A percentile compares a stretch with the other conserved stretches of the same genome.
Evolutionary conservation across 352 stramenopile species (phyloP).

Genomic region (Globisporangium echinulatum): DNA sequence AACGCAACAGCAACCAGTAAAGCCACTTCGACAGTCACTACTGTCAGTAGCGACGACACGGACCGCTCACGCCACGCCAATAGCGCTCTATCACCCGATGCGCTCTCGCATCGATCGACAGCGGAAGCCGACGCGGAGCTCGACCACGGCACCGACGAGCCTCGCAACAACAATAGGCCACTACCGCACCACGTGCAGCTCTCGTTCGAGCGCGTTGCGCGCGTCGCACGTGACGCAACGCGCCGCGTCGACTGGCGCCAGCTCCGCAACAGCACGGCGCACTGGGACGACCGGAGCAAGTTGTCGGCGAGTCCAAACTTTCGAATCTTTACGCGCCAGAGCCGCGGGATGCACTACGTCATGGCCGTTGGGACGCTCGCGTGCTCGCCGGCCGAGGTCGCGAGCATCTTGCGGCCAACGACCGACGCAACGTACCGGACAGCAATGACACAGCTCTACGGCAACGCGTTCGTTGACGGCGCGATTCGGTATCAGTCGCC

Average conservation of each 20-base stretch:
- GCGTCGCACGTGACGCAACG: slow-evolving; percentile 8
- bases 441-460: slow-evolving; percentile 15
- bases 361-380: slow-evolving; percentile 12
- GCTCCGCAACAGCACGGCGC: slow-evolving; percentile 13
- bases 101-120: slow-evolving; percentile 11
- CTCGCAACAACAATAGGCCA: not conserved
- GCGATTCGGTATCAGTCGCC: slow-evolving; percentile 10
- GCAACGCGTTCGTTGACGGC: slow-evolving; percentile 13
- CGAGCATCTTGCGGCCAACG: slow-evolving; percentile 10
- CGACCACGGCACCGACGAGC: not conserved
- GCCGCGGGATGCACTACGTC: slow-evolving; percentile 16
- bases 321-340: slow-evolving; percentile 15
- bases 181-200: not conserved
- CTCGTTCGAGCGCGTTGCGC: slow-evolving; percentile 9
- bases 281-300: slow-evolving; percentile 16
- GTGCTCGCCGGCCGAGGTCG: slow-evolving; percentile 14
- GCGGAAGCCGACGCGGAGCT: slow-evolving; percentile 5
- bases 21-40: not conserved
- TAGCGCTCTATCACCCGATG: not conserved
- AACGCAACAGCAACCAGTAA: not conserved
- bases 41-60: not conserved
- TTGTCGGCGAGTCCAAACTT: slow-evolving; percentile 8
- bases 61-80: not conserved
- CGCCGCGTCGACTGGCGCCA: slow-evolving; percentile 13
- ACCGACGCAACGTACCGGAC: slow-evolving; percentile 5